Evolutionary conservation across 1,139 yeast species (phyloP).

Genomic region (Hyphopichia burtonii): DNA sequence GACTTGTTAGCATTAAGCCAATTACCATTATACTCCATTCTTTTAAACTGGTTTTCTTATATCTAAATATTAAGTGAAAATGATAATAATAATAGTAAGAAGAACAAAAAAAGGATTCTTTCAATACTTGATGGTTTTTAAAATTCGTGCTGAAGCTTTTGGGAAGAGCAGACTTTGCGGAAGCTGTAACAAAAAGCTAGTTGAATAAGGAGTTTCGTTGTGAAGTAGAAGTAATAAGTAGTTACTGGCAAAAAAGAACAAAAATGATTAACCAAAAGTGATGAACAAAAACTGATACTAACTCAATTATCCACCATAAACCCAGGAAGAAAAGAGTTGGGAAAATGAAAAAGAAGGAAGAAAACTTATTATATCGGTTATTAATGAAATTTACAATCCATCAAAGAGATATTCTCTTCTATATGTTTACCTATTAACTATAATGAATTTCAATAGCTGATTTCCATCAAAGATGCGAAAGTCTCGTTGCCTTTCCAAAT

Average conservation of each 20-base stretch:
- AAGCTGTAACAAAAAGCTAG: background rate
- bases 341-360: background rate
- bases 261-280: background rate
- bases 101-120: no score
- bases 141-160: background rate
- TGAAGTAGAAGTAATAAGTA: background rate
- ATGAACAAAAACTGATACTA: no score
- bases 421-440: background rate
- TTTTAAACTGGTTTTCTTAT: no score
- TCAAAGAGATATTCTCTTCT: background rate
- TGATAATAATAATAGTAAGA: background rate
- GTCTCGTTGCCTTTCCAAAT: background rate
- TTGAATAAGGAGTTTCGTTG: background rate
- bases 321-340: background rate
- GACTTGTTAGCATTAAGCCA: background rate
- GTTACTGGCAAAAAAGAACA: background rate
- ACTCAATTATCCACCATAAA: background rate
- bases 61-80: no score
- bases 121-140: background rate
- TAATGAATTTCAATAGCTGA: background rate
- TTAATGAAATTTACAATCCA: background rate
- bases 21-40: background rate
- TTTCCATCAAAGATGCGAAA: slow-evolving; percentile 1
- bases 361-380: background rate
- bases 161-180: background rate